A percentile compares a stretch with the other conserved stretches of the same genome.
Evolutionary conservation across 2,329 filamentous ascomycete genomes (phyloP).

Genomic region (Fusarium ambrosium): DNA sequence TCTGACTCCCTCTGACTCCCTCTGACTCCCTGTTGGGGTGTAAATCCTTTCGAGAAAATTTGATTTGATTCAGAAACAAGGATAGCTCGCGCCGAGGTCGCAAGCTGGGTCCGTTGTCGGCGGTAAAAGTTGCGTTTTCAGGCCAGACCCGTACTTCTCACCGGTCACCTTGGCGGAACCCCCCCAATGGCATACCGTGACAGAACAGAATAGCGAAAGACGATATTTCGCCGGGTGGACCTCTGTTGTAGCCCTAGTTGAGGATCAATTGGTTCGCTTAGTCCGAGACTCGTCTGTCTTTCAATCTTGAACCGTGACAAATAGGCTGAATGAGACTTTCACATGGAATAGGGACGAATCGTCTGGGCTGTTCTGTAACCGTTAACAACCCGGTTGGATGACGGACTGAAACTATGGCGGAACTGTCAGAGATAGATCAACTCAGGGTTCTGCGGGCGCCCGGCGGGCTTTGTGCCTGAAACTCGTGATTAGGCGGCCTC

Average conservation of each 20-base stretch:
- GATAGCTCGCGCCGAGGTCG: slow-evolving; percentile 20
- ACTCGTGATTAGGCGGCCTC: slow-evolving; percentile 15
- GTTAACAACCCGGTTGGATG: neutral
- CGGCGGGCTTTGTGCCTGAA: neutral
- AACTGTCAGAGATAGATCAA: slow-evolving; percentile 6
- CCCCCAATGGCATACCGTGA: slow-evolving; percentile 22
- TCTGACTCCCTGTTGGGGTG: neutral
- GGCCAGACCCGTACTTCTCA: slow-evolving; percentile 14
- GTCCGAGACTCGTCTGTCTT: neutral
- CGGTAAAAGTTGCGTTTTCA: slow-evolving; percentile 25
- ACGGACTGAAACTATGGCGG: neutral
- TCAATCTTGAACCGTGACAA: neutral
- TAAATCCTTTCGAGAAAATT: neutral
- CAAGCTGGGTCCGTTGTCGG: slow-evolving; percentile 40
- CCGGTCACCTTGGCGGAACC: slow-evolving; percentile 24
- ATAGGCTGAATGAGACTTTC: neutral
- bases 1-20: neutral
- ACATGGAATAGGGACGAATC: neutral
- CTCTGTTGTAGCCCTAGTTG: neutral
- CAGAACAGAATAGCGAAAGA: slow-evolving; percentile 21
- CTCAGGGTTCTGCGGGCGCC: slow-evolving; percentile 4
- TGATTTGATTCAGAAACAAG: slow-evolving; percentile 5
- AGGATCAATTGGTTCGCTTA: slow-evolving; percentile 37
- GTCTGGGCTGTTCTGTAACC: neutral
- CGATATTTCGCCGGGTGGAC: slow-evolving; percentile 28